phyloP scores from a whole-genome alignment of 176 grass and related monocot species.

The Ensete glaucum region DNA sequence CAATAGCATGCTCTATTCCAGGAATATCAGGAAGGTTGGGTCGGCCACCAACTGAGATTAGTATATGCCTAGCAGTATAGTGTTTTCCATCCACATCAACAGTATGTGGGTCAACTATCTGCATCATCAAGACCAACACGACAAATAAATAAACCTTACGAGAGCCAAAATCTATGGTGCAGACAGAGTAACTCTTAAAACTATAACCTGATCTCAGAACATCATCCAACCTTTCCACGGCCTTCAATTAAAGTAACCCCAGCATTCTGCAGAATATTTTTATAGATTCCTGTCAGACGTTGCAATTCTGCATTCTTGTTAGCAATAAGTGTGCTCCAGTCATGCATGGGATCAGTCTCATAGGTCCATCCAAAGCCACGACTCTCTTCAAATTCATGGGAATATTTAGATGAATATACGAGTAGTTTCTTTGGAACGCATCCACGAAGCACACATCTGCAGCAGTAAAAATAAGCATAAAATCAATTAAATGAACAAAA shows the following conservation, averaged over 20 bases:
- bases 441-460: conserved; percentile 64
- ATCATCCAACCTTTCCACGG: conserved; percentile 55
- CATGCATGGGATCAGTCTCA: conserved; percentile 57
- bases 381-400: conserved; percentile 67
- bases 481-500: conserved; percentile 4
- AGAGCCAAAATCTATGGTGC: not conserved
- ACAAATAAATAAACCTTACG: not conserved
- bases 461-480: conserved; percentile 13
- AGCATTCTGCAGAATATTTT: conserved; percentile 61
- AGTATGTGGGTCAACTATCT: conserved; percentile 63
- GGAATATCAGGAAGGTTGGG: conserved; percentile 52
- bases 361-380: conserved; percentile 68
- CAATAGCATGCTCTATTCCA: conserved; percentile 67
- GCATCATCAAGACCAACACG: conserved; percentile 5
- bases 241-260: conserved; percentile 64
- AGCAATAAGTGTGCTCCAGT: conserved; percentile 62
- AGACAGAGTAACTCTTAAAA: conserved; percentile 20
- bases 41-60: conserved; percentile 56
- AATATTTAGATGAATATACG: conserved; percentile 59
- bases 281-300: conserved; percentile 63
- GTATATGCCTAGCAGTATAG: conserved; percentile 61
- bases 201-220: conserved; percentile 26
- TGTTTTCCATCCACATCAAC: conserved; percentile 54
- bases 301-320: conserved; percentile 79
- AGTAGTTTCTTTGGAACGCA: conserved; percentile 76